Conservation (phyloP, 371 early-diverging fungal species). For the Rhizopus arrhizus region DNA sequence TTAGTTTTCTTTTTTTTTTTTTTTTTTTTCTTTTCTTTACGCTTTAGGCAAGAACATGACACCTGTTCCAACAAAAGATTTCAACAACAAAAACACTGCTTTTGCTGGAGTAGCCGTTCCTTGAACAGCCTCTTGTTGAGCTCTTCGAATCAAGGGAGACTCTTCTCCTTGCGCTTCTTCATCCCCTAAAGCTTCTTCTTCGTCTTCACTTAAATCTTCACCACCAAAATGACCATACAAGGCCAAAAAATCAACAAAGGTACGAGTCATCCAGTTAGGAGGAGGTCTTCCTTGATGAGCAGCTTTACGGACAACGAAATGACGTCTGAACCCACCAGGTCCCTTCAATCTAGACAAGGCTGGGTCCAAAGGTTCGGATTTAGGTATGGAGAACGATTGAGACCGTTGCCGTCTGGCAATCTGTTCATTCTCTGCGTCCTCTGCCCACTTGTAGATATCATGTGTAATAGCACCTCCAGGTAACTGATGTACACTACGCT, state of each 20-base stretch:
- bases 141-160: conserved; percentile 53
- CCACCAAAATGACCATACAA: conserved; percentile 96
- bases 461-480: conserved; percentile 61
- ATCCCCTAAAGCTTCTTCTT: conserved; percentile 46
- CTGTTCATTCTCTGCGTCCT: conserved; percentile 42
- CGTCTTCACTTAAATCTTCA: conserved; percentile 86
- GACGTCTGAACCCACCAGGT: conserved; percentile 92
- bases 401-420: conserved; percentile 37
- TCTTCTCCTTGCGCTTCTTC: conserved; percentile 8
- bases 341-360: conserved; percentile 48
- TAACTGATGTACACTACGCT: conserved; percentile 44
- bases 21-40: conserved; percentile 24
- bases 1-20: too few relatives aligned
- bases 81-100: conserved; percentile 73
- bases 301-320: conserved; percentile 82
- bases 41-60: conserved; percentile 77
- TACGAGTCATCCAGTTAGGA: conserved; percentile 75
- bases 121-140: conserved; percentile 48
- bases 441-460: conserved; percentile 65
- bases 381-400: conserved; percentile 42
- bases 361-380: conserved; percentile 38
- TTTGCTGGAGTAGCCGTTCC: conserved; percentile 72
- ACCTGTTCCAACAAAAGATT: conserved; percentile 82
- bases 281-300: conserved; percentile 64
- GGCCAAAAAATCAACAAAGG: conserved; percentile 92